phyloP scores from a whole-genome alignment of 108 stramenopile species.

The Cyclotella choctawhatcheeana region DNA sequence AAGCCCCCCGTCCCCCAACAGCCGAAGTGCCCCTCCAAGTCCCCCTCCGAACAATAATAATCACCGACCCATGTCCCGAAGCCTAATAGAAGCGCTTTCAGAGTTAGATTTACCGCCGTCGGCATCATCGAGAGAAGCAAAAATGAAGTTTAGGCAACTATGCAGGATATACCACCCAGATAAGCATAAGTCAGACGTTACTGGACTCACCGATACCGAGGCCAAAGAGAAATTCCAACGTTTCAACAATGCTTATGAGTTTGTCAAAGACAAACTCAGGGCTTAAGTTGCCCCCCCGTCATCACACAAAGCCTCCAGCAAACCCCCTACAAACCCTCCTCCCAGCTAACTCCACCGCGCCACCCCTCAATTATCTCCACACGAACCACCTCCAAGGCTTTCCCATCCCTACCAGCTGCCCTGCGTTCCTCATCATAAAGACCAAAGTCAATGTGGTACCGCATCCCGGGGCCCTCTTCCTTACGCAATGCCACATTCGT shows the following conservation, averaged over 20 bases:
- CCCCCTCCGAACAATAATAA: neutral
- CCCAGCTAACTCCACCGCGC: no score
- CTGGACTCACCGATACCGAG: neutral
- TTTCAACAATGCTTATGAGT: slow-evolving; percentile 9
- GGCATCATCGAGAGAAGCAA: neutral
- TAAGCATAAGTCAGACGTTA: neutral
- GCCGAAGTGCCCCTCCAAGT: no score
- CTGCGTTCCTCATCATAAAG: no score
- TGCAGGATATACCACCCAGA: neutral
- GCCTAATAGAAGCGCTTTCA: neutral
- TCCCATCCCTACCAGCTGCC: no score
- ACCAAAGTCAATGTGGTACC: no score
- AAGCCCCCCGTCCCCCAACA: neutral
- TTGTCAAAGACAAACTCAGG: slow-evolving; percentile 1
- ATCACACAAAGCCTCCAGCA: no score
- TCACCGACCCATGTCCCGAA: neutral
- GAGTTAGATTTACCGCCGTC: neutral
- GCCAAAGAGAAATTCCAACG: neutral
- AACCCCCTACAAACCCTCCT: no score
- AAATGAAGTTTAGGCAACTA: neutral
- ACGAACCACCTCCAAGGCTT: no score
- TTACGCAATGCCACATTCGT: no score
- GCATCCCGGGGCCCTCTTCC: no score
- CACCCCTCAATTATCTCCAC: no score
- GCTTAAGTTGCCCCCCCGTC: neutral